Percentiles rank a stretch among this genome's conserved stretches.
Evolutionary conservation across 768 basidiomycete genomes (phyloP).

Genomic region (Holtermanniella nyarrowii): DNA sequence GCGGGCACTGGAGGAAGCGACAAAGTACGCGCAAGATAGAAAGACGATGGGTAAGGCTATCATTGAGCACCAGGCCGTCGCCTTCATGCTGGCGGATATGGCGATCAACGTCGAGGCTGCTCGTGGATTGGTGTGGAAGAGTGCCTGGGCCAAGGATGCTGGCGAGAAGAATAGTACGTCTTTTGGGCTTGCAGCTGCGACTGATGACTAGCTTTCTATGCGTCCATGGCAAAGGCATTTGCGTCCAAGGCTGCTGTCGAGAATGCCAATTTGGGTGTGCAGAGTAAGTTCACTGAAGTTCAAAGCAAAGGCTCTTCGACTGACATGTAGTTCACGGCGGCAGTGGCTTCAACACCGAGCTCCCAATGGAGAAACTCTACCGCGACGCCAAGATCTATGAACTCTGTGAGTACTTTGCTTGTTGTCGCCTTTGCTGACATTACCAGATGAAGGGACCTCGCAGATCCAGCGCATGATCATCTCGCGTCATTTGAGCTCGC

Average conservation of each 20-base stretch:
- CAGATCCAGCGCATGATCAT: constrained; percentile 43
- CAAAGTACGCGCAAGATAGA: constrained; percentile 42
- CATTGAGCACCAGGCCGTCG: constrained; percentile 43
- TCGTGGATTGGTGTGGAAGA: constrained; percentile 38
- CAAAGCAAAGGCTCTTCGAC: background rate
- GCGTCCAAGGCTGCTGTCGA: constrained; percentile 39
- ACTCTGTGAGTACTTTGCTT: constrained; percentile 33
- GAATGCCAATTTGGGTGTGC: constrained; percentile 43
- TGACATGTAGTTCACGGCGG: constrained; percentile 27
- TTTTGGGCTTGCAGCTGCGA: background rate
- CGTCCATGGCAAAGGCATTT: constrained; percentile 42
- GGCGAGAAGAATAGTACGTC: constrained; percentile 38
- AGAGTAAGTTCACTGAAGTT: constrained; percentile 17
- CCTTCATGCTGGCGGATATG: constrained; percentile 44
- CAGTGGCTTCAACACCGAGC: constrained; percentile 40
- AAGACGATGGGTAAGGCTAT: constrained; percentile 43
- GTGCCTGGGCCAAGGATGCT: constrained; percentile 41
- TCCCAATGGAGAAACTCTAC: constrained; percentile 43
- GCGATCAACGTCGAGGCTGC: constrained; percentile 40
- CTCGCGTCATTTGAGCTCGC: constrained; percentile 27
- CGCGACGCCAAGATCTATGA: constrained; percentile 41
- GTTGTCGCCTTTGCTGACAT: background rate
- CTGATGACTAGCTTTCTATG: constrained; percentile 37
- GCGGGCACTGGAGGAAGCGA: constrained; percentile 42
- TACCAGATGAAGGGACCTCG: constrained; percentile 9